phyloP scores from a whole-genome alignment of 108 stramenopile species.

The Stephanodiscus triporus region DNA sequence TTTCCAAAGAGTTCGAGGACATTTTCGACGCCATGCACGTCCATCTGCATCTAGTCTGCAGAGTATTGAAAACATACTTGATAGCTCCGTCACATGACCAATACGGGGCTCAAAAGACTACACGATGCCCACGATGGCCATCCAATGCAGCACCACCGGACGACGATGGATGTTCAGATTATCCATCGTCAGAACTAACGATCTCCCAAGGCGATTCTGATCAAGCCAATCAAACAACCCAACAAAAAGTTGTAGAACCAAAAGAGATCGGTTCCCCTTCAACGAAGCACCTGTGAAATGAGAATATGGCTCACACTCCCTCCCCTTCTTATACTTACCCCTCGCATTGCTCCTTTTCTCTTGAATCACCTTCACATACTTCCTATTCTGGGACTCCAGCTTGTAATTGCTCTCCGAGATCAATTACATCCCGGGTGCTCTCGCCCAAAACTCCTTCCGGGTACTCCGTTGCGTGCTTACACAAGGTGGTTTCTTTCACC shows the following conservation, averaged over 20 bases:
- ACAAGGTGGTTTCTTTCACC: not conserved
- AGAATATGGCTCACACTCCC: not conserved
- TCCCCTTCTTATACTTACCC: too few relatives aligned
- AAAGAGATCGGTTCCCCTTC: not conserved
- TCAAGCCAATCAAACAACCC: not conserved
- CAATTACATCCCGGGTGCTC: not conserved
- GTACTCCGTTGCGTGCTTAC: too few relatives aligned
- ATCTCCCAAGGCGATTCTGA: not conserved
- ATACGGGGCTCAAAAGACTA: constrained; percentile 11
- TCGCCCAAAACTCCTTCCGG: constrained; percentile 4
- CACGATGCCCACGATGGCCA: constrained; percentile 2
- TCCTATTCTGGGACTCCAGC: too few relatives aligned
- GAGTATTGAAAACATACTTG: constrained; percentile 24
- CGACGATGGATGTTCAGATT: constrained; percentile 16
- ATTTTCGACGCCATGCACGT: not conserved
- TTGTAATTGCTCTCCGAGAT: not conserved
- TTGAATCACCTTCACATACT: not conserved
- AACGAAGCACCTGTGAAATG: not conserved
- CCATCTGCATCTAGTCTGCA: constrained; percentile 1
- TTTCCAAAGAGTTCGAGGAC: not conserved
- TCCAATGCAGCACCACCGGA: not conserved
- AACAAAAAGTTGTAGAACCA: constrained; percentile 1
- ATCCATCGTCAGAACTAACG: constrained; percentile 15
- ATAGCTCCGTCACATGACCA: constrained; percentile 20
- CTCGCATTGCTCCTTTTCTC: not conserved